Evolutionary conservation across 1,284 basidiomycete genomes (phyloP).

Genomic region (Inonotus obliquus): DNA sequence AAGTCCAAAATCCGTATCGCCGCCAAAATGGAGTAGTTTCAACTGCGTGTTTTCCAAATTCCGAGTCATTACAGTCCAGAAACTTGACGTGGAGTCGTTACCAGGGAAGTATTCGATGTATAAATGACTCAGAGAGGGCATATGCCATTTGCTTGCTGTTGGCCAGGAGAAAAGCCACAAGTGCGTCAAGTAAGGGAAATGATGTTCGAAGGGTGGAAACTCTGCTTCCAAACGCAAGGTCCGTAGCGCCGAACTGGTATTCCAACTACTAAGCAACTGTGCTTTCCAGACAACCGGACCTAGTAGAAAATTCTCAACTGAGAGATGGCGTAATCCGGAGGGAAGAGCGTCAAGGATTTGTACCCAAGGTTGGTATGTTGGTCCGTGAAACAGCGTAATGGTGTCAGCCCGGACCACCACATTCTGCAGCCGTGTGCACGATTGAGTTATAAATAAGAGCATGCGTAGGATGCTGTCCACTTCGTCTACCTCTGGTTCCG

Average conservation of each 20-base stretch:
- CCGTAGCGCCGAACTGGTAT: not conserved
- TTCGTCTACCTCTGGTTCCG: not conserved
- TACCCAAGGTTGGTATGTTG: slow-evolving; percentile 12
- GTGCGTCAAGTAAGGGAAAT: slow-evolving; percentile 6
- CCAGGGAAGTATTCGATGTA: slow-evolving; percentile 10
- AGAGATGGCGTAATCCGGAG: not conserved
- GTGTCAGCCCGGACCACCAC: slow-evolving; percentile 1
- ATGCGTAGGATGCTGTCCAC: not conserved
- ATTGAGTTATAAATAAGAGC: not conserved
- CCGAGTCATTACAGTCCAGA: slow-evolving; percentile 7
- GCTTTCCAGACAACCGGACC: slow-evolving; percentile 6
- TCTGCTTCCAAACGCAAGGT: slow-evolving; percentile 5
- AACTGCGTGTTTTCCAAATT: not conserved
- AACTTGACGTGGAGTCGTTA: not conserved
- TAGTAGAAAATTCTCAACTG: slow-evolving; percentile 4
- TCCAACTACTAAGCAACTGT: not conserved
- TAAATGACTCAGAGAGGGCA: not conserved
- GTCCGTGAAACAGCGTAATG: slow-evolving; percentile 2
- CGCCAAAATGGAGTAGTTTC: slow-evolving; percentile 5
- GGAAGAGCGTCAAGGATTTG: not conserved
- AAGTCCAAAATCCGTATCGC: slow-evolving; percentile 10
- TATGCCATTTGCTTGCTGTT: slow-evolving; percentile 4
- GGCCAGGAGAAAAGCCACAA: slow-evolving; percentile 9
- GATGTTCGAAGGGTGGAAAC: not conserved
- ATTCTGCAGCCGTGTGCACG: not conserved